These are phyloP conservation scores for Arthroderma sp. DNA, from an alignment of 2,329 filamentous ascomycete species.

Conservation along the genomic window DNA sequence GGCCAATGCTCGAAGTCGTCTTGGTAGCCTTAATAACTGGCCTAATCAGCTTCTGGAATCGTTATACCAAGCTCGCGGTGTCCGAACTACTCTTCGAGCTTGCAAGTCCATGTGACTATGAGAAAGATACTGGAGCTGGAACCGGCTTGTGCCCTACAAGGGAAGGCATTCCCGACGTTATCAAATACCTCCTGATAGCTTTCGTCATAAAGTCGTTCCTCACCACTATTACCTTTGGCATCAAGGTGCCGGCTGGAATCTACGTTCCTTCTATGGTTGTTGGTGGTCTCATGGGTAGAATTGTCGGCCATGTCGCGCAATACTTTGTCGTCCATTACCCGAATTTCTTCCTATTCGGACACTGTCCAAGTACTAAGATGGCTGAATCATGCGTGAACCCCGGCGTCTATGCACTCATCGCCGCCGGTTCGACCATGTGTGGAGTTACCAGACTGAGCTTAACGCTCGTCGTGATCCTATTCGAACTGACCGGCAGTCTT, in stretches of 20 bases:
- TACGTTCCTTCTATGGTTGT: constrained; percentile 99
- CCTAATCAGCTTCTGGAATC: constrained; percentile 83
- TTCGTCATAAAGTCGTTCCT: constrained; percentile 83
- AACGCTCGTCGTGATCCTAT: constrained; percentile 86
- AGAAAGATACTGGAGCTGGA: constrained; percentile 49
- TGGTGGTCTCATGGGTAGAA: constrained; percentile 77
- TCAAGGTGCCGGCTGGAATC: constrained; percentile 92
- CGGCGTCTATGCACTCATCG: constrained; percentile 91
- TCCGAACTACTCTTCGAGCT: constrained; percentile 84
- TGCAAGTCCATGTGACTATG: constrained; percentile 66
- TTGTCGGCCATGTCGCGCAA: constrained; percentile 76
- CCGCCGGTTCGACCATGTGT: constrained; percentile 94
- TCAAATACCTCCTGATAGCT: constrained; percentile 59
- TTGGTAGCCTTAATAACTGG: constrained; percentile 79
- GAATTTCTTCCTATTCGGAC: constrained; percentile 58
- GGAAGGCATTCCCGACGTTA: constrained; percentile 66
- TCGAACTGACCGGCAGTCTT: constrained; percentile 87
- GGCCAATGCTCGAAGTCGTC: constrained; percentile 76
- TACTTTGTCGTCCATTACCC: constrained; percentile 66
- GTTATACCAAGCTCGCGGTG: constrained; percentile 76
- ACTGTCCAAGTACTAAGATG: constrained; percentile 54
- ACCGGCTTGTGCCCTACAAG: constrained; percentile 67
- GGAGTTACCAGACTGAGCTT: constrained; percentile 89
- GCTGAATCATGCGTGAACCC: constrained; percentile 82
- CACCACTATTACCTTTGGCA: constrained; percentile 84